phyloP scores from a whole-genome alignment of 257 asterid species.

The Salvia hispanica region DNA sequence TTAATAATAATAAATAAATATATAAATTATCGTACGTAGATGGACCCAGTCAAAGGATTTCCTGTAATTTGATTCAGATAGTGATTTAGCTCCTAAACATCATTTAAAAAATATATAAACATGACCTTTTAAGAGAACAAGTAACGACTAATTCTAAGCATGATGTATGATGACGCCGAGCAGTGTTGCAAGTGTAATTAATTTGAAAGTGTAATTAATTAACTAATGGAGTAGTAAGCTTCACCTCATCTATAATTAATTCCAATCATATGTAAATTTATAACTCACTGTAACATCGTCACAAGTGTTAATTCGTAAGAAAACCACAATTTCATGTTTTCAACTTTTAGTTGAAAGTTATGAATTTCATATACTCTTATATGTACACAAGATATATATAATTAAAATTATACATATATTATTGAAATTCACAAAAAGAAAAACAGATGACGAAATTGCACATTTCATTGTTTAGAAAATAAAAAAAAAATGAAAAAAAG shows the following conservation, averaged over 20 bases:
- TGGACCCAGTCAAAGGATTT: not conserved
- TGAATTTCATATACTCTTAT: not conserved
- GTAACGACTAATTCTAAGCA: conserved; percentile 3
- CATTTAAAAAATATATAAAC: not conserved
- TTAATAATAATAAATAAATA: not conserved
- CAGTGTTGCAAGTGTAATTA: conserved; percentile 17
- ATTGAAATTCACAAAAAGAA: conserved; percentile 23
- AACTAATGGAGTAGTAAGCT: conserved; percentile 19
- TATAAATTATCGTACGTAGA: not conserved
- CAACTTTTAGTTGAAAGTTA: not conserved
- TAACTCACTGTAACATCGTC: not conserved
- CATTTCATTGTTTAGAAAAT: not conserved
- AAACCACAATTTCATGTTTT: not conserved
- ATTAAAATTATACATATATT: conserved; percentile 3
- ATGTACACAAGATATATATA: conserved; percentile 17
- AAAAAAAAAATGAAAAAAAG: not conserved
- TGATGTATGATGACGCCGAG: not conserved
- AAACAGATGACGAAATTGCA: not conserved
- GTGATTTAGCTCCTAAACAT: conserved; percentile 16
- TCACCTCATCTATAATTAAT: conserved; percentile 1
- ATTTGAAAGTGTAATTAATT: not conserved
- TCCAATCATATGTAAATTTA: not conserved
- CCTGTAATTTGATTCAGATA: not conserved
- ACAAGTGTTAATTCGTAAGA: not conserved
- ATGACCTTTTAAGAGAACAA: not conserved